A percentile compares a stretch with the other conserved stretches of the same genome.
Conservation (phyloP, 352 stramenopile species). For the Lagenidium giganteum region DNA sequence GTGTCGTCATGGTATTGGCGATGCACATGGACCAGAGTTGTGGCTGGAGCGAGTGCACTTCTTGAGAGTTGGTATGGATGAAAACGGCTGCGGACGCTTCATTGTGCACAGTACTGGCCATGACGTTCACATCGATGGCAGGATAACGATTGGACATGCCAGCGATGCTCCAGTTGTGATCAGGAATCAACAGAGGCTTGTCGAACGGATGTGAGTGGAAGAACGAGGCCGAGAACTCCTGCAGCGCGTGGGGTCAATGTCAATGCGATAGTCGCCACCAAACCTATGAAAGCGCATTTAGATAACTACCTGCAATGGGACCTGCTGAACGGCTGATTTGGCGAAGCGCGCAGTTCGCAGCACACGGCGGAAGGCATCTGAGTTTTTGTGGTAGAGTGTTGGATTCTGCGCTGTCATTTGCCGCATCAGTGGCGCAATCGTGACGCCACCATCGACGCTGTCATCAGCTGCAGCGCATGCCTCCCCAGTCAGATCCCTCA, state of each 20-base stretch:
- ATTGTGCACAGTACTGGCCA: conserved; percentile 30
- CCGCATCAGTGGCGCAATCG: neutral
- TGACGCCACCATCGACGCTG: no score
- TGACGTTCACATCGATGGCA: conserved; percentile 20
- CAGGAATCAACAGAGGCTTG: conserved; percentile 39
- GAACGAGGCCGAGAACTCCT: conserved; percentile 27
- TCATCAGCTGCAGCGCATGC: neutral
- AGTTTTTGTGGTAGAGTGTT: conserved; percentile 38
- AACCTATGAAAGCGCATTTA: no score
- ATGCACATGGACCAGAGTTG: conserved; percentile 21
- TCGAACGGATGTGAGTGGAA: conserved; percentile 35
- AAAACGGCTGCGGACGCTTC: conserved; percentile 23
- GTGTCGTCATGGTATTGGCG: conserved; percentile 47
- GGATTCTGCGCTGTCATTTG: conserved; percentile 7
- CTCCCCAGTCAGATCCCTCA: no score
- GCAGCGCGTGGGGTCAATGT: neutral
- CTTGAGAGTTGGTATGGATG: conserved; percentile 34
- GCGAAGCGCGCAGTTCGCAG: conserved; percentile 42
- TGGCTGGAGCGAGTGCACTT: conserved; percentile 26
- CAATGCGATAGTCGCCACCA: neutral
- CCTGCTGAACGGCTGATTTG: conserved; percentile 36
- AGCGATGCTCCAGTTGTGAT: conserved; percentile 24
- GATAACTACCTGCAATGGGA: conserved; percentile 21
- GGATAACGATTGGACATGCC: conserved; percentile 27
- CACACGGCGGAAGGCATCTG: conserved; percentile 38